These are phyloP conservation scores for Nymphaea colorata DNA, from an alignment of 164 flowering plant species.

Conservation along the genomic window DNA sequence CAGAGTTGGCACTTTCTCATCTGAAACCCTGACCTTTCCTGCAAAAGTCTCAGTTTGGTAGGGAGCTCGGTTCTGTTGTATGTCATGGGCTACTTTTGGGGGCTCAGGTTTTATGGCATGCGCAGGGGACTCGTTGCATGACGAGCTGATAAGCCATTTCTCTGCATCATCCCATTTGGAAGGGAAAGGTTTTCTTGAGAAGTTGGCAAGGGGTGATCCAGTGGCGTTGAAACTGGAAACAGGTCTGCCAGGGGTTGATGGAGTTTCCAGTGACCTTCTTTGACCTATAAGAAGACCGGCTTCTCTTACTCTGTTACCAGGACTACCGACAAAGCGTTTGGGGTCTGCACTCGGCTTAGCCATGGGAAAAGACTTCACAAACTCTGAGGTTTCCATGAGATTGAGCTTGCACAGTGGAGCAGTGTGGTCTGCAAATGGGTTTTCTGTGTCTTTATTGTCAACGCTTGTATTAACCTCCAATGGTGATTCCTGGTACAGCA, in stretches of 20 bases:
- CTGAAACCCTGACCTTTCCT: constrained; percentile 38
- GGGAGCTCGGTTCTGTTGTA: constrained; percentile 19
- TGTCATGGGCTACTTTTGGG: constrained; percentile 12
- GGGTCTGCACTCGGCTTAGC: constrained; percentile 6
- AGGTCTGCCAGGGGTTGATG: constrained; percentile 83
- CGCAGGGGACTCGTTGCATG: constrained; percentile 69
- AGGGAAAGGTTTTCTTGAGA: constrained; percentile 53
- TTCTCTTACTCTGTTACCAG: neutral
- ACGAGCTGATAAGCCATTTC: constrained; percentile 66
- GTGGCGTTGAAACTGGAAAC: constrained; percentile 54
- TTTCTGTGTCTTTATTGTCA: constrained; percentile 22
- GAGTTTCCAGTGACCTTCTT: constrained; percentile 47
- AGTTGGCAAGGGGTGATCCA: constrained; percentile 17
- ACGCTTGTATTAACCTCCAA: constrained; percentile 24
- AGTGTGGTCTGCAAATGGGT: constrained; percentile 51
- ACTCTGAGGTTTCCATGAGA: constrained; percentile 78
- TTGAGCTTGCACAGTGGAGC: constrained; percentile 70
- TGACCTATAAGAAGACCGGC: constrained; percentile 8
- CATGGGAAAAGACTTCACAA: constrained; percentile 65
- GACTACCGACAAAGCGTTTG: neutral
- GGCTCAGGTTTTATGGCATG: constrained; percentile 26
- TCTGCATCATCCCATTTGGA: constrained; percentile 98
- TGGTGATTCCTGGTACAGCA: constrained; percentile 25
- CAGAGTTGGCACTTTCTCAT: constrained; percentile 26
- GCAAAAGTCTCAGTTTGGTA: constrained; percentile 31